Evolutionary conservation across 2,329 filamentous ascomycete genomes (phyloP).

Genomic region (Cryphonectria nitschkei): DNA sequence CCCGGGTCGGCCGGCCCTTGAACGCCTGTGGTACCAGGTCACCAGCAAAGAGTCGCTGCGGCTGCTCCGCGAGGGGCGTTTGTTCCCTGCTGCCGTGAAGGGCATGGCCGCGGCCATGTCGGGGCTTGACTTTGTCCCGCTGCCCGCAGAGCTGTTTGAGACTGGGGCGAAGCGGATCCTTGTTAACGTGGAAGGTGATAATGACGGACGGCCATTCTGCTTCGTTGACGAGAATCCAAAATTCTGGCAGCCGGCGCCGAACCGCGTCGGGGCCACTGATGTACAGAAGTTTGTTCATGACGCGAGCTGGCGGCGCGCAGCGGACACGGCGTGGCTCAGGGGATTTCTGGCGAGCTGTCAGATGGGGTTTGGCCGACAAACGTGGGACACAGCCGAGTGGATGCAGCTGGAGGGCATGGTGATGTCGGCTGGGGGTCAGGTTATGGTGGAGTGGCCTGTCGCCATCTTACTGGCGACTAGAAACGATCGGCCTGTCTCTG

Average conservation of each 20-base stretch:
- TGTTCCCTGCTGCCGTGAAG: slow-evolving; percentile 30
- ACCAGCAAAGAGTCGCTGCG: slow-evolving; percentile 28
- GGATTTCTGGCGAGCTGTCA: slow-evolving; percentile 31
- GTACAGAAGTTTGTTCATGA: slow-evolving; percentile 14
- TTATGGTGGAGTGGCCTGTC: slow-evolving; percentile 31
- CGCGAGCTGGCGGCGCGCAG: slow-evolving; percentile 28
- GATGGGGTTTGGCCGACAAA: slow-evolving; percentile 31
- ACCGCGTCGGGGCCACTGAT: slow-evolving; percentile 15
- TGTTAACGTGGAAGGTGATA: slow-evolving; percentile 18
- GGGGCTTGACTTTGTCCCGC: slow-evolving; percentile 28
- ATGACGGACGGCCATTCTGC: slow-evolving; percentile 21
- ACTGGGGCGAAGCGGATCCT: slow-evolving; percentile 25
- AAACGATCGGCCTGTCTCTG: slow-evolving; percentile 17
- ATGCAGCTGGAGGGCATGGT: slow-evolving; percentile 29
- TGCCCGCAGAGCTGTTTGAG: slow-evolving; percentile 29
- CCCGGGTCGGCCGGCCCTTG: slow-evolving; percentile 18
- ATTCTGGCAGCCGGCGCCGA: slow-evolving; percentile 22
- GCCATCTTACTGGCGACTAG: slow-evolving; percentile 30
- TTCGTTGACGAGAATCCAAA: slow-evolving; percentile 29
- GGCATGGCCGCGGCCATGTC: slow-evolving; percentile 30
- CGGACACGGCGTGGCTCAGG: slow-evolving; percentile 30
- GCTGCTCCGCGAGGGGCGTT: slow-evolving; percentile 26
- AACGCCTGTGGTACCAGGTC: slow-evolving; percentile 29
- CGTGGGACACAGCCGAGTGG: slow-evolving; percentile 30
- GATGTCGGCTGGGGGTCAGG: slow-evolving; percentile 14